These are phyloP conservation scores for Mycena olivaceomarginata DNA, from an alignment of 768 basidiomycete species.

Conservation along the genomic window DNA sequence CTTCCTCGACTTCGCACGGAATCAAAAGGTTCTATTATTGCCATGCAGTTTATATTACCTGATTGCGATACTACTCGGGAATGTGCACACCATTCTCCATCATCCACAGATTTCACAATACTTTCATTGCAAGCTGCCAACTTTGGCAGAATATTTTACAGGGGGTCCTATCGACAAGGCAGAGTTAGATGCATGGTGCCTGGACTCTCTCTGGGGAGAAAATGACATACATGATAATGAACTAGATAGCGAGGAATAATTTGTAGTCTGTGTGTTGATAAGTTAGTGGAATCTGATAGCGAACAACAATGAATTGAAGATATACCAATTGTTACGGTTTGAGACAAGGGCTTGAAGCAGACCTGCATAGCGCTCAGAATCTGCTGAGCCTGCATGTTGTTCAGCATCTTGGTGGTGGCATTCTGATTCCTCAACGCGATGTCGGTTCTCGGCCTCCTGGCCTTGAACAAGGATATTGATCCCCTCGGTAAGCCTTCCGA, in stretches of 20 bases:
- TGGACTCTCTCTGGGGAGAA: slow-evolving; percentile 24
- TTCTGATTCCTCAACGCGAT: not conserved
- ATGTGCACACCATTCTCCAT: slow-evolving; percentile 38
- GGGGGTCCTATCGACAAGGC: slow-evolving; percentile 39
- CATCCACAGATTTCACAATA: slow-evolving; percentile 29
- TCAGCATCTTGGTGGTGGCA: slow-evolving; percentile 8
- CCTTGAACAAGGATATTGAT: not conserved
- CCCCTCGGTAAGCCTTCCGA: not conserved
- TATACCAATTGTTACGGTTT: not conserved
- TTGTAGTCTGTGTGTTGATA: too few relatives aligned
- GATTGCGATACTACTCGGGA: slow-evolving; percentile 36
- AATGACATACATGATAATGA: not conserved
- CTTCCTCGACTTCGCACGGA: slow-evolving; percentile 39
- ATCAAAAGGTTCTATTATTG: slow-evolving; percentile 41
- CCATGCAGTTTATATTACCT: slow-evolving; percentile 43
- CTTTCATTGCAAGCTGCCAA: slow-evolving; percentile 40
- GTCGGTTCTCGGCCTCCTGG: not conserved
- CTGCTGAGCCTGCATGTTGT: not conserved
- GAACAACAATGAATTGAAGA: not conserved
- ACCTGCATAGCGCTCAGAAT: slow-evolving; percentile 29
- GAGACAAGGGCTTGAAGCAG: not conserved
- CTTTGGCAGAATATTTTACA: slow-evolving; percentile 40
- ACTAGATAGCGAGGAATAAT: too few relatives aligned
- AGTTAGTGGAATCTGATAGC: not conserved
- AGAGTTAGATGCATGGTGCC: slow-evolving; percentile 38